phyloP scores from a whole-genome alignment of 768 basidiomycete genomes.

The Lyophyllum atratum region DNA sequence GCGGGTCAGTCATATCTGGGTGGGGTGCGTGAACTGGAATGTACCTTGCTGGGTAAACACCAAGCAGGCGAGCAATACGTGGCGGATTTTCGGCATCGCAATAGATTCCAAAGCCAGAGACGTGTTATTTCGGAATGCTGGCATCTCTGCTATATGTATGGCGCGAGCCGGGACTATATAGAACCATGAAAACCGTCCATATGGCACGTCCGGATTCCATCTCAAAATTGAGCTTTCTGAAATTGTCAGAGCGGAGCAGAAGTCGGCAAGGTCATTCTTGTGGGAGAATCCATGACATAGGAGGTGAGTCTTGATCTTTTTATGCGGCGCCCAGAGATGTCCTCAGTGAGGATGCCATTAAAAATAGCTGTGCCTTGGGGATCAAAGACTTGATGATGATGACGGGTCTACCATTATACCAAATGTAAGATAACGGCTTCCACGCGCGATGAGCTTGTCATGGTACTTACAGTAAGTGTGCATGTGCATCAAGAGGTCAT shows the following conservation, averaged over 20 bases:
- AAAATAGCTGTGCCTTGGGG: background rate
- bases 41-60: background rate
- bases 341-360: background rate
- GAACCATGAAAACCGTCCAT: background rate
- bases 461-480: background rate
- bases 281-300: background rate
- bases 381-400: too few relatives aligned
- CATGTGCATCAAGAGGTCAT: background rate
- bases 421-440: background rate
- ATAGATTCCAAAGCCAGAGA: background rate
- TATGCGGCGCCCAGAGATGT: background rate
- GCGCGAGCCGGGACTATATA: background rate
- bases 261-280: background rate
- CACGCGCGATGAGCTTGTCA: background rate
- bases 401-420: too few relatives aligned
- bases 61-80: background rate
- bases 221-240: background rate
- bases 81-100: background rate
- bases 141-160: background rate
- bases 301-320: background rate
- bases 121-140: background rate
- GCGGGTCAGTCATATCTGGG: background rate
- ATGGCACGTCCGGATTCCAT: background rate
- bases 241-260: background rate
- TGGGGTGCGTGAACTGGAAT: background rate